Percentiles rank a stretch among this genome's conserved stretches.
Evolutionary conservation across 164 flowering plant species (phyloP).

Genomic region (Platanus orientalis): DNA sequence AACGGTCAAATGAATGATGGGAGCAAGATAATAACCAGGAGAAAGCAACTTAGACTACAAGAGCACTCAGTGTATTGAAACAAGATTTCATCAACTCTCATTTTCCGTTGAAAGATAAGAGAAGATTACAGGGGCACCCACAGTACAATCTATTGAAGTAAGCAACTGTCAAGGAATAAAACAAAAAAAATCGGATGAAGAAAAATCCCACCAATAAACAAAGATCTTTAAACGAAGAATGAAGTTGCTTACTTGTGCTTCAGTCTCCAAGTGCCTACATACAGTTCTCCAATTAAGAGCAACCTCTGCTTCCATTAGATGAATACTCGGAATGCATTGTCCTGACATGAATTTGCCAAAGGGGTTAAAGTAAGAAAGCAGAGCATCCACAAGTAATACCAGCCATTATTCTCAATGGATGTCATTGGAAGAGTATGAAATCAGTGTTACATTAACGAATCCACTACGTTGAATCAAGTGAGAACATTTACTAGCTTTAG

Average conservation of each 20-base stretch:
- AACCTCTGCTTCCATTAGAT: slow-evolving; percentile 80
- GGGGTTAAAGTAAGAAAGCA: neutral
- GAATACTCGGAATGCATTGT: slow-evolving; percentile 25
- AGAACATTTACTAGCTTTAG: too few relatives aligned
- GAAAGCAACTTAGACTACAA: neutral
- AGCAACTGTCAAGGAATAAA: neutral
- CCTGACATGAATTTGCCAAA: slow-evolving; percentile 16
- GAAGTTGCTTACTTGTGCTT: slow-evolving; percentile 68
- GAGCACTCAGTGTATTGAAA: neutral
- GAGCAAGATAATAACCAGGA: neutral
- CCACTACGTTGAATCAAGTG: too few relatives aligned
- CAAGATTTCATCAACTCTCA: neutral
- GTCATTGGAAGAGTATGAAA: too few relatives aligned
- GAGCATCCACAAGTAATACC: neutral
- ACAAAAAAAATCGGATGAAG: too few relatives aligned
- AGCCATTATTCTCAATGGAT: neutral
- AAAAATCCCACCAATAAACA: neutral
- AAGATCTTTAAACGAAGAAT: neutral
- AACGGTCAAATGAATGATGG: neutral
- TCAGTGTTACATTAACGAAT: too few relatives aligned
- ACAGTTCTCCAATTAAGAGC: slow-evolving; percentile 83
- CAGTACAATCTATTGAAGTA: too few relatives aligned
- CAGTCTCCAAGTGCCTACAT: slow-evolving; percentile 63
- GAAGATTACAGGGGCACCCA: too few relatives aligned
- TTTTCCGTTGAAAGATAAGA: neutral